Evolutionary conservation across 1,284 basidiomycete genomes (phyloP).

Genomic region (Veloporphyrellus conicus): DNA sequence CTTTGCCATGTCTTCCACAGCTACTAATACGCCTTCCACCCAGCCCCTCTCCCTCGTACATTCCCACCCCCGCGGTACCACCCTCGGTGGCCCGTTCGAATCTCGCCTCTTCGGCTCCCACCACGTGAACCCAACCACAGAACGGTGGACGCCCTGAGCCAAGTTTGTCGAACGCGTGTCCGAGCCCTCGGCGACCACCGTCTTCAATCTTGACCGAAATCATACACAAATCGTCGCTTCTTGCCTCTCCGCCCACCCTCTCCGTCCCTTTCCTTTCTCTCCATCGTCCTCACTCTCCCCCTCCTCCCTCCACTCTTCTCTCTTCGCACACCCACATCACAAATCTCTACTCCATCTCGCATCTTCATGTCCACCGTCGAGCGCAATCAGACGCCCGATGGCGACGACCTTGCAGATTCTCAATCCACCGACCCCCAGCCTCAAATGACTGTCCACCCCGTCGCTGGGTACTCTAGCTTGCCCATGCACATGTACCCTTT

Average conservation of each 20-base stretch:
- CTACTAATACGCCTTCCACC: neutral
- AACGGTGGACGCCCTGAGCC: constrained; percentile 33
- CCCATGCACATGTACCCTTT: constrained; percentile 68
- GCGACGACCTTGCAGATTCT: constrained; percentile 34
- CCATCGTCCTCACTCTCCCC: constrained; percentile 8
- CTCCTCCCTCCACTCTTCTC: neutral
- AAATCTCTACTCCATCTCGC: constrained; percentile 16
- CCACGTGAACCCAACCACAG: constrained; percentile 32
- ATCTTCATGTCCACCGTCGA: constrained; percentile 31
- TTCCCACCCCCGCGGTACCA: constrained; percentile 14
- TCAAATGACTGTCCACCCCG: constrained; percentile 49
- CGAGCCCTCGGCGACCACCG: constrained; percentile 30
- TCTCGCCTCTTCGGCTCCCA: constrained; percentile 32
- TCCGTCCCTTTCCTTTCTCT: constrained; percentile 3
- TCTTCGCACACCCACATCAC: neutral
- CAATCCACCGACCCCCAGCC: constrained; percentile 44
- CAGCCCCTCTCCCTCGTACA: constrained; percentile 10
- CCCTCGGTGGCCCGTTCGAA: constrained; percentile 13
- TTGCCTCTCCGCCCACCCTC: constrained; percentile 20
- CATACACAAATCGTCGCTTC: constrained; percentile 27
- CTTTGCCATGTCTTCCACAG: constrained; percentile 22
- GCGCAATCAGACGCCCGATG: constrained; percentile 37
- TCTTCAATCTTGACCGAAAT: constrained; percentile 34
- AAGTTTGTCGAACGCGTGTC: constrained; percentile 37
- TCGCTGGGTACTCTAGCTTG: constrained; percentile 47